Conservation (phyloP, 345 rosid genomes). For the Hevea brasiliensis region DNA sequence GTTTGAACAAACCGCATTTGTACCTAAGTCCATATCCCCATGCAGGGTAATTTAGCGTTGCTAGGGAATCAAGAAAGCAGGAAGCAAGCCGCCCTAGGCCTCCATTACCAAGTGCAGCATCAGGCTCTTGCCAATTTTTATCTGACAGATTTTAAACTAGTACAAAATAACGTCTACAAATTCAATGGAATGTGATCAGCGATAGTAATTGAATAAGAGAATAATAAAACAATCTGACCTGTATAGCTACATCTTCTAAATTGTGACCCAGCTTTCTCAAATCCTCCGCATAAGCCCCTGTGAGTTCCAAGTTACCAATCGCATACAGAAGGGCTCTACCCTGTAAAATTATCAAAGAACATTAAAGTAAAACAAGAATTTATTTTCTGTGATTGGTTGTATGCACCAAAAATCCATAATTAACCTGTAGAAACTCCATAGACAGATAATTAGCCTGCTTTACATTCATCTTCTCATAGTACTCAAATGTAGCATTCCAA, state of each 20-base stretch:
- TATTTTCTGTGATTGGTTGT: neutral
- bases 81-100: conserved; percentile 53
- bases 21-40: conserved; percentile 58
- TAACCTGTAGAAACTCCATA: conserved; percentile 60
- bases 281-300: conserved; percentile 60
- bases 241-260: conserved; percentile 47
- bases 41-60: conserved; percentile 54
- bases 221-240: conserved; percentile 24
- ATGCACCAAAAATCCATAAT: neutral
- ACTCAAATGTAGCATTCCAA: conserved; percentile 52
- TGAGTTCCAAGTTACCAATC: conserved; percentile 54
- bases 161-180: neutral
- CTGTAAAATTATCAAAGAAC: conserved; percentile 25
- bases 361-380: neutral
- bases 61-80: conserved; percentile 53
- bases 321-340: conserved; percentile 66
- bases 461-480: conserved; percentile 44
- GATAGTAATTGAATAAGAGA: neutral
- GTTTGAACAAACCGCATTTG: conserved; percentile 53
- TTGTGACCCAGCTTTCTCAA: conserved; percentile 44
- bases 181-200: too few species aligned
- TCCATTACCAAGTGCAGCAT: conserved; percentile 58
- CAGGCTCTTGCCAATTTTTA: conserved; percentile 38
- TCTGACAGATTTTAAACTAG: neutral
- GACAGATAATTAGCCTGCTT: conserved; percentile 67